Conservation (phyloP, 306 rosid species). For the Cucumis hystrix region DNA sequence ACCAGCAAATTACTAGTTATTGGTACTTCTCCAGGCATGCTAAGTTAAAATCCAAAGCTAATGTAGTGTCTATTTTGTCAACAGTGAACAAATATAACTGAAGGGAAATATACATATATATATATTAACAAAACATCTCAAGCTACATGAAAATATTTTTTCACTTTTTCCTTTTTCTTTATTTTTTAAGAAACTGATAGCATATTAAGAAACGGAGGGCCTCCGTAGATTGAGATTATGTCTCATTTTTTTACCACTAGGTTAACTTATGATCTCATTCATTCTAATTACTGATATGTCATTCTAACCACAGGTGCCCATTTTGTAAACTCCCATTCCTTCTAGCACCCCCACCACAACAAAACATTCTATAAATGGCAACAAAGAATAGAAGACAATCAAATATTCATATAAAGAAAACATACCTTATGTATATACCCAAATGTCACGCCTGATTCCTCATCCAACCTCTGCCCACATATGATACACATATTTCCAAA, state of each 20-base stretch:
- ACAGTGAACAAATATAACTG: not conserved
- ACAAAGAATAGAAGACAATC: not conserved
- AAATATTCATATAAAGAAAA: not conserved
- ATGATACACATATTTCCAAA: conserved; percentile 60
- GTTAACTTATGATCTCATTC: no score
- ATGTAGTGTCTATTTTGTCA: not conserved
- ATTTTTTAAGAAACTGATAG: not conserved
- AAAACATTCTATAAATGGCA: not conserved
- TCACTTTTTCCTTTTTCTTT: not conserved
- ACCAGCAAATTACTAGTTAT: not conserved
- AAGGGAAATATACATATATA: not conserved
- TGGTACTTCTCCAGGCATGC: not conserved
- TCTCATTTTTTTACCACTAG: no score
- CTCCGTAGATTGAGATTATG: no score
- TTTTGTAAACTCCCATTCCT: not conserved
- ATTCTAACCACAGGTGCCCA: not conserved
- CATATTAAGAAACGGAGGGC: not conserved
- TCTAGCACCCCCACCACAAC: not conserved
- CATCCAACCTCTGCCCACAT: conserved; percentile 63
- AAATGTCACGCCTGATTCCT: conserved; percentile 60
- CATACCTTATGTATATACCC: conserved; percentile 78
- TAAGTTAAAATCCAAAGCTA: not conserved
- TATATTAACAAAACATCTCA: not conserved
- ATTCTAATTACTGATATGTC: no score
- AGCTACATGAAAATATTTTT: not conserved